Base-by-base conservation (phyloP, 805 yeast species). In the Ogataea glucozyma region DNA sequence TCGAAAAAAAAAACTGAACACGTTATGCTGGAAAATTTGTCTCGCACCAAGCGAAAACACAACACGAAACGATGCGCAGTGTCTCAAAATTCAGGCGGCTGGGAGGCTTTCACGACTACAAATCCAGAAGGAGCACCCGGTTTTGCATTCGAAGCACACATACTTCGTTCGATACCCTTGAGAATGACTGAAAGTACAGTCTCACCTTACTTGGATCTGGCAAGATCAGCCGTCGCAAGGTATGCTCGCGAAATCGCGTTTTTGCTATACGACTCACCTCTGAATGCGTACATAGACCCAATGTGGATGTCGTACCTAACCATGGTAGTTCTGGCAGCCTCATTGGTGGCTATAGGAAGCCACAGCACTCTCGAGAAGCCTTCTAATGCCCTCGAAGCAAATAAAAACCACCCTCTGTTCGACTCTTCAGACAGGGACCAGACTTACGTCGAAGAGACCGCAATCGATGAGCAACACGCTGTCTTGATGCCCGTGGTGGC, bases 401-500 rank as follows among this genome's bases (percentile, higher is more conserved):
- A 57, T 9, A 55, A 50, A 10, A 38, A 57, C 7, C 73, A 71
- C 51, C 69, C 68, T 2, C 43, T 70, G 31, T 72, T 67, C 51
- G 76, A 72, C 51, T 71, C 66, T 13, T 48, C 69, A 1, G 77
- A 72, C 51, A 55, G 57, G 17, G 73, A 70, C 47, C 29, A 48
- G 12, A 45, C 51, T 4, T 40, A 35, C 6, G 27, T 27, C 4
- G 42, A 51, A 11, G 55, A 46, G 5, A 38, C 52, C 1, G 22
- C 44, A 3, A 51, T 58, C 9, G 56, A 53, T 20, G 56, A 58
- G 52, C 38, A 65, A 58, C 34, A 47, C 13, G 81, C 74, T 0
- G 29, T 69, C 4, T 13, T 60, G 3, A 52, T 76, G 56, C 84
- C 85, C 0, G 42, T 79, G 4, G 11, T 69, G 6, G 74, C 76